phyloP scores from a whole-genome alignment of 169 alveolate genomes.

The Eimeria acervulina region DNA sequence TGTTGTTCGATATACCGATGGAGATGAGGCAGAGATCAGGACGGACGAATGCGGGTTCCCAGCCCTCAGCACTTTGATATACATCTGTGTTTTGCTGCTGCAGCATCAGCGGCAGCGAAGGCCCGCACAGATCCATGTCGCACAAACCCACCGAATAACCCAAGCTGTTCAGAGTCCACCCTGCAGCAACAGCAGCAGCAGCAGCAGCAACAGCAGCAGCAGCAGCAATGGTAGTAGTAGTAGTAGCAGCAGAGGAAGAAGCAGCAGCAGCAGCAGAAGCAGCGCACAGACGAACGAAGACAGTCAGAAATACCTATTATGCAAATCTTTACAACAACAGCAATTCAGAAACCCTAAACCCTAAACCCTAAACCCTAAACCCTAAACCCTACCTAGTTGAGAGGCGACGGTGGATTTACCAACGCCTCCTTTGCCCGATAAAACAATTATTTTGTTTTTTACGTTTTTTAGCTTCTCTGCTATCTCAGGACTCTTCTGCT shows the following conservation, averaged over 20 bases:
- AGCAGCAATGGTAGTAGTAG: no score
- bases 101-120: conserved; percentile 98
- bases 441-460: conserved; percentile 93
- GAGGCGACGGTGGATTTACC: conserved; percentile 99
- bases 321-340: background rate
- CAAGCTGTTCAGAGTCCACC: conserved; percentile 89
- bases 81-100: conserved; percentile 96
- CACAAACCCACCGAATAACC: conserved; percentile 96
- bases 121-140: conserved; percentile 99
- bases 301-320: no score
- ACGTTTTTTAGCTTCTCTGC: conserved; percentile 93
- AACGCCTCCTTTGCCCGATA: conserved; percentile 99
- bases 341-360: background rate
- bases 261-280: no score
- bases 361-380: conserved; percentile 18
- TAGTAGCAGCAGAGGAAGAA: no score
- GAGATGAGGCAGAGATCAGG: conserved; percentile 98
- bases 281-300: no score
- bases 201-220: background rate
- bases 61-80: conserved; percentile 97
- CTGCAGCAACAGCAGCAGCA: conserved; percentile 74
- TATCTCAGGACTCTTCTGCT: conserved; percentile 84
- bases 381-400: conserved; percentile 88
- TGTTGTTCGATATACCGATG: conserved; percentile 86
- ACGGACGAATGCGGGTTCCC: conserved; percentile 98